Evolutionary conservation across 2,329 filamentous ascomycete species (phyloP), one percentile per base, ranked within the genome.

Genomic region (Neofusicoccum sp.): DNA sequence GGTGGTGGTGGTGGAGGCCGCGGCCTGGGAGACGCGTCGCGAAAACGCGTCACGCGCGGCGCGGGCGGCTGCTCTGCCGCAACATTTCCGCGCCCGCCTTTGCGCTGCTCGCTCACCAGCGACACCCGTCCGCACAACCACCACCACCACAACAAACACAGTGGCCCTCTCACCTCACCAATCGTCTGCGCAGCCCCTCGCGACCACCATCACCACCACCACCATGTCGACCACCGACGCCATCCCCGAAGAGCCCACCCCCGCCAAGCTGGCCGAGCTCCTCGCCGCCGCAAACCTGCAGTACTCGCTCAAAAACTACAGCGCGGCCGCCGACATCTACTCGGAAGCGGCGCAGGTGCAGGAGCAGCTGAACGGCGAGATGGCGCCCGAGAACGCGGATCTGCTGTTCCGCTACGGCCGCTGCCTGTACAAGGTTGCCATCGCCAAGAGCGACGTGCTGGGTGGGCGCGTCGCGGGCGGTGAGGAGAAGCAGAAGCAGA

Each of bases 371-470:
- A 95, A 97, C 74, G 95, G 93, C 74, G 95, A 98, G 77, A 90
- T 96, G 83, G 87, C 87, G 14, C 86, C 90, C 3, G 88, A 91
- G 61, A 99, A 99, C 69, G 93, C 93, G 54, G 93, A 98, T 73
- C 85, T 99, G 48, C 85, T 98, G 20, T 99, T 96, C 75, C 85
- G 92, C 65, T 99, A 99, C 76, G 95, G 95, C 12, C 90, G 93
- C 72, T 91, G 91, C 61, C 80, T 99, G 20, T 98, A 96, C 82
- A 93, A 93, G 74, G 89, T 98, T 63, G 95, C 93, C 31, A 90
- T 98, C 73, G 88, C 86, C 74, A 96, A 96, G 76, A 97, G 92
- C 72, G 93, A 98, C 71, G 93, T 99, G 26, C 82, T 99, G 36
- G 95, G 95, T 61, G 90, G 89, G 34, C 89, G 89, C 70, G 89